Conservation (phyloP, 345 rosid genomes). For the Brassica nigra region DNA sequence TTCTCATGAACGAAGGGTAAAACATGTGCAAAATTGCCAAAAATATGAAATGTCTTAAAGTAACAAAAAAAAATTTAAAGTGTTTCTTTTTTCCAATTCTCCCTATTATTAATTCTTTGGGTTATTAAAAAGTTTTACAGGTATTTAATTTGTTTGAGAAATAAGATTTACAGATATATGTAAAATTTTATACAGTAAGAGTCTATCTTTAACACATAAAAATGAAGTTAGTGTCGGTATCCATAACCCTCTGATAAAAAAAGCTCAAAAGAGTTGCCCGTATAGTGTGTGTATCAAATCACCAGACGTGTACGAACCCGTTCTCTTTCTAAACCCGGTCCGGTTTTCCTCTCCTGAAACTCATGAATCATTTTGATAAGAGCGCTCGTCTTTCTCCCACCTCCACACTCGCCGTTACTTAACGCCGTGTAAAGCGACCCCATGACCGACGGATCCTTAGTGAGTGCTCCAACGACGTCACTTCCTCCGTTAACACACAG, state of each 20-base stretch:
- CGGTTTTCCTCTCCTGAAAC: constrained; percentile 56
- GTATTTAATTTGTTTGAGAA: too few relatives aligned
- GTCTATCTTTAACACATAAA: constrained; percentile 6
- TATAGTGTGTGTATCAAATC: constrained; percentile 12
- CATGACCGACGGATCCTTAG: constrained; percentile 60
- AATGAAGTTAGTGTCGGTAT: neutral
- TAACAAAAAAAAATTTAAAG: too few relatives aligned
- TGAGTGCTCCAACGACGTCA: constrained; percentile 55
- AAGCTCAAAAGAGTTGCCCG: constrained; percentile 12
- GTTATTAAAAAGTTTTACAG: constrained; percentile 23
- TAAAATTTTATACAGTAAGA: constrained; percentile 7
- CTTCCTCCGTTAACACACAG: constrained; percentile 66
- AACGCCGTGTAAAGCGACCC: constrained; percentile 64
- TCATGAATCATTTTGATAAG: constrained; percentile 71
- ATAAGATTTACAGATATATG: constrained; percentile 14
- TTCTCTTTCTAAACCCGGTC: constrained; percentile 50
- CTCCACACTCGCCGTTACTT: constrained; percentile 64
- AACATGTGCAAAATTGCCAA: too few relatives aligned
- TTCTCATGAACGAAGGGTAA: too few relatives aligned
- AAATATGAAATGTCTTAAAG: too few relatives aligned
- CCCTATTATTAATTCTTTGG: constrained; percentile 29
- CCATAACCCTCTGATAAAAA: constrained; percentile 17
- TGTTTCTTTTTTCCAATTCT: too few relatives aligned
- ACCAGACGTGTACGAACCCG: constrained; percentile 60
- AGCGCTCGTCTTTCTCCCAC: constrained; percentile 71